Evolutionary conservation across 495 filamentous ascomycete genomes (phyloP), one percentile per base, ranked within the genome.

Genomic region (Penicillium herquei): DNA sequence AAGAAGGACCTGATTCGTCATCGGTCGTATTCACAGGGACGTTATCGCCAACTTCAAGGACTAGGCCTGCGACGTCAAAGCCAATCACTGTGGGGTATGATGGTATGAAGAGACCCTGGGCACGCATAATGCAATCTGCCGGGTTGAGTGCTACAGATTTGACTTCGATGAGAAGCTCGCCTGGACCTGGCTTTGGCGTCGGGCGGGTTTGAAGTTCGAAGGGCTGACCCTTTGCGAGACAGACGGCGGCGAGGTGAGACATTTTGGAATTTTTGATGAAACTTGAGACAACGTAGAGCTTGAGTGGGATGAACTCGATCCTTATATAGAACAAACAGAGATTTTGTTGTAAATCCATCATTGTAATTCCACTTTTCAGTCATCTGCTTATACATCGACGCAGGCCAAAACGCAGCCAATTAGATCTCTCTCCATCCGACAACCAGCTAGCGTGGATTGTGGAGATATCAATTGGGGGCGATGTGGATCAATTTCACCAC

Each of bases 101-200:
- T 21, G 67, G 31, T 44, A 79, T 66, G 55, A 69, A 63, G 60
- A 78, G 68, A 55, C 75, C 76, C 17, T 61, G 56, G 17, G 73
- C 65, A 21, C 70, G 76, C 63, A 71, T 70, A 35, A 52, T 16
- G 42, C 14, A 56, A 61, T 81, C 78, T 56, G 76, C 57, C 1
- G 76, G 78, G 59, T 82, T 84, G 45, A 83, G 62, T 21, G 78
- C 78, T 21, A 82, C 51, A 16, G 79, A 70, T 52, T 80, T 75
- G 54, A 78, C 71, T 7, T 59, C 66, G 54, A 82, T 68, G 34
- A 82, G 75, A 57, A 83, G 66, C 35, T 82, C 77, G 34, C 61
- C 63, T 21, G 77, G 74, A 3, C 77, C 79, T 52, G 77, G 51
- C 14, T 70, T 74, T 5, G 74, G 77, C 0, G 74, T 79, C 10